Percentiles rank a stretch among this genome's conserved stretches.
Conservation (phyloP, 2,329 filamentous ascomycete species). For the Xylaria sp. region DNA sequence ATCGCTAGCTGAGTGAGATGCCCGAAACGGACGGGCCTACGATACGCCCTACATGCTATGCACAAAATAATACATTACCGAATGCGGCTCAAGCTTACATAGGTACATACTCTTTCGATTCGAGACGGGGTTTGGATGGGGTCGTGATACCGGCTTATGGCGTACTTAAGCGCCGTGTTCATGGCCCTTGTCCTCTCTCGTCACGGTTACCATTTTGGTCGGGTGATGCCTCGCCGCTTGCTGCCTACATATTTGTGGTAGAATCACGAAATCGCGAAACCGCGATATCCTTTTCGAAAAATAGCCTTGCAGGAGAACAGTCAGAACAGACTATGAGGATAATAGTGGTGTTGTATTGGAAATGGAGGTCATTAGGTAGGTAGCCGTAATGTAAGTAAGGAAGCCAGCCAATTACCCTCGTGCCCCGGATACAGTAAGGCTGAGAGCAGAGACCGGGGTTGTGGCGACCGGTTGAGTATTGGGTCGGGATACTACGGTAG, state of each 20-base stretch:
- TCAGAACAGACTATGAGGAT: neutral
- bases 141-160: too few species aligned
- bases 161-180: neutral
- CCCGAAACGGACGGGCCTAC: neutral
- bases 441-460: neutral
- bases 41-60: neutral
- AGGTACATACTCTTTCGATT: too few species aligned
- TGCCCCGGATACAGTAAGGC: neutral
- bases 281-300: neutral
- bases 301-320: neutral
- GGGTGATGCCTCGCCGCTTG: neutral
- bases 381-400: neutral
- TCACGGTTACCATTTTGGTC: neutral
- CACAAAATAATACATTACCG: neutral
- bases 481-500: neutral
- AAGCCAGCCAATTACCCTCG: neutral
- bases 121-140: too few species aligned
- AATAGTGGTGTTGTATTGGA: neutral
- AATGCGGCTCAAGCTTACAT: conserved; percentile 1
- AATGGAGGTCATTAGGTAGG: neutral
- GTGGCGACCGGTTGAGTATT: neutral
- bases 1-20: neutral
- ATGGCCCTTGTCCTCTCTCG: neutral
- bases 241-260: neutral
- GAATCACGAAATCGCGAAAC: neutral